phyloP scores from a whole-genome alignment of 2,329 filamentous ascomycete species.

The Chaetomiaceae sp. region DNA sequence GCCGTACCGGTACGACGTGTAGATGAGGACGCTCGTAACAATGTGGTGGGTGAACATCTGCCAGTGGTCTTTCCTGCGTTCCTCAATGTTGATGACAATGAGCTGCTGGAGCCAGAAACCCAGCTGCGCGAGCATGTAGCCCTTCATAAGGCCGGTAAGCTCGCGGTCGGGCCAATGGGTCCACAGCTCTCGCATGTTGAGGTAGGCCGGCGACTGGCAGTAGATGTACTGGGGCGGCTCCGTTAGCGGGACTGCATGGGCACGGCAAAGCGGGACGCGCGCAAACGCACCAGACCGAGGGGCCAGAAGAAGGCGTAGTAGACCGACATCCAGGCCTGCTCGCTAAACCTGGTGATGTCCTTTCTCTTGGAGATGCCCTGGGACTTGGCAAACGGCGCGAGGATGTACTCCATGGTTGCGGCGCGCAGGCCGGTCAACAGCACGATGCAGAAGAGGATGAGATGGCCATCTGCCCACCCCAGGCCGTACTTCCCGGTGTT shows the following conservation, averaged over 20 bases:
- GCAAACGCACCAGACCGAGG: conserved; percentile 67
- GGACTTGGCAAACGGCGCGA: conserved; percentile 69
- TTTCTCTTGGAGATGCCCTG: conserved; percentile 74
- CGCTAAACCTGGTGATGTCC: conserved; percentile 76
- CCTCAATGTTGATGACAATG: conserved; percentile 89
- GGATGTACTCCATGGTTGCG: conserved; percentile 78
- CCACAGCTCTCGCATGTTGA: conserved; percentile 77
- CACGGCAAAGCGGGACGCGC: no score
- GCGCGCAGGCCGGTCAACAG: conserved; percentile 85
- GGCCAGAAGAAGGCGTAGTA: conserved; percentile 82
- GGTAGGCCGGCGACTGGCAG: conserved; percentile 70
- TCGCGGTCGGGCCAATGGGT: conserved; percentile 77
- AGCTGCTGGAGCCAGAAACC: conserved; percentile 95
- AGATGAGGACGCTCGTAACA: conserved; percentile 77
- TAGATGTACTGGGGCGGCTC: conserved; percentile 64
- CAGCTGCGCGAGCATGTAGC: conserved; percentile 85
- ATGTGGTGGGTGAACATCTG: conserved; percentile 97
- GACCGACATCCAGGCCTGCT: conserved; percentile 86
- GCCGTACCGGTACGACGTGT: conserved; percentile 79
- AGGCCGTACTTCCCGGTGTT: conserved; percentile 65
- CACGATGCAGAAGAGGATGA: conserved; percentile 74
- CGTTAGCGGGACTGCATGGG: conserved; percentile 12
- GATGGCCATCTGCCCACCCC: conserved; percentile 74
- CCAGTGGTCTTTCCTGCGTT: conserved; percentile 87
- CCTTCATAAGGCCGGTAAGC: conserved; percentile 70